Base-by-base conservation (phyloP, 164 flowering plant species). In the Aristolochia contorta region DNA sequence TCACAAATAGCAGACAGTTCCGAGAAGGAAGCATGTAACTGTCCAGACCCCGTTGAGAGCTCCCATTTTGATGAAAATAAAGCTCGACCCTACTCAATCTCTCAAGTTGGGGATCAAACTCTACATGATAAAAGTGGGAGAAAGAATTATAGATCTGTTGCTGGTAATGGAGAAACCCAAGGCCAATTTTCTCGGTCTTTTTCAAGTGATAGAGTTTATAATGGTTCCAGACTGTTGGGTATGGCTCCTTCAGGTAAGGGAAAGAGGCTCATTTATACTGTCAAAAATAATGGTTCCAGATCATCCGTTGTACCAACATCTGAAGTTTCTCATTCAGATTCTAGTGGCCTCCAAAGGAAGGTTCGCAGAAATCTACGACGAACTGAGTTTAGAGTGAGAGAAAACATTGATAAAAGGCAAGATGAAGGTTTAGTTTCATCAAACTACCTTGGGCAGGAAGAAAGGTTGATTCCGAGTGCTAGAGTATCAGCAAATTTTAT, bases 361-460 rank as follows among this genome's bases (percentile, higher is more conserved):
- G 71, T 75, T 65, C 84, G 82, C 23, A 80, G 79, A 15, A 70
- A 65, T 64, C 19, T 74, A 33, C 79, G 74, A 54, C 80, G 84
- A 50, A 79, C 82, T 55, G 98, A 87, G 64, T 87, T 85, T 74
- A 85, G 89, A 67, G 76, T 84, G 57, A 74, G 88, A 46, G 86
- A 82, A 62, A 82, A 69, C 71, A 45, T 68, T 67, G 89, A 82
- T 53, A 82, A 74, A 69, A 80, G 70, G 73, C 83, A 78, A 47
- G 59, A 72, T 45, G 69, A 75, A 58, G 64, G 69, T 12, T 25
- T 59, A 24, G 65, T 60, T 58, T 66, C 77, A 24, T 64, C 81
- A 22, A 68, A 65, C 45, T 60, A 66, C 41, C 4, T 69, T 54
- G 78, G 71, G 46, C 20, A 56, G 30, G 82, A 72, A 65, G 84